Evolutionary conservation across 331 rosid species (phyloP).

Genomic region (Spiraea crenata): DNA sequence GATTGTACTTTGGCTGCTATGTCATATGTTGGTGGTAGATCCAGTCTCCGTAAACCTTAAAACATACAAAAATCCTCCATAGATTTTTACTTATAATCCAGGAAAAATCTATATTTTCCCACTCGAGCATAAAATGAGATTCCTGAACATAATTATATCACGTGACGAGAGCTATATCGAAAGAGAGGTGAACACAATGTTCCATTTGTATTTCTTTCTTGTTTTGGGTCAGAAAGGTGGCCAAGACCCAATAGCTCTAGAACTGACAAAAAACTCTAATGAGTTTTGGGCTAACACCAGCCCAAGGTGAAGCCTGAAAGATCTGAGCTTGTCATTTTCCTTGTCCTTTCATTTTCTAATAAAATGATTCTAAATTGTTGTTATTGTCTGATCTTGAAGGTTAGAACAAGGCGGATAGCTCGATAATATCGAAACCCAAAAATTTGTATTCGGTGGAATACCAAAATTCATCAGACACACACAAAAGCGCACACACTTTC

Average conservation of each 20-base stretch:
- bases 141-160: no score
- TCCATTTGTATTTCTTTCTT: no score
- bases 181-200: no score
- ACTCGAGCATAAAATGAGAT: no score
- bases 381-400: slow-evolving; percentile 1
- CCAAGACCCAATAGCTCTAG: not conserved
- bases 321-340: not conserved
- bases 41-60: no score
- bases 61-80: no score
- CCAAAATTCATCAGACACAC: not conserved
- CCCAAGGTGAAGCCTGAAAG: not conserved
- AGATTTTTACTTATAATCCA: no score
- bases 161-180: no score
- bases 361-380: not conserved
- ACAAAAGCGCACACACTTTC: not conserved
- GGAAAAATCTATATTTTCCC: no score
- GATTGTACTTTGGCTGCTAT: not conserved
- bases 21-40: no score
- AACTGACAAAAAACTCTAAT: not conserved
- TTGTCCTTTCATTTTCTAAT: not conserved
- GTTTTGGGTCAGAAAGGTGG: not conserved
- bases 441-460: not conserved
- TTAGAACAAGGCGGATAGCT: slow-evolving; percentile 2
- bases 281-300: not conserved
- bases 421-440: slow-evolving; percentile 6